Base-by-base conservation (phyloP, 371 early-diverging fungal species). In the Fennellomyces sp. region DNA sequence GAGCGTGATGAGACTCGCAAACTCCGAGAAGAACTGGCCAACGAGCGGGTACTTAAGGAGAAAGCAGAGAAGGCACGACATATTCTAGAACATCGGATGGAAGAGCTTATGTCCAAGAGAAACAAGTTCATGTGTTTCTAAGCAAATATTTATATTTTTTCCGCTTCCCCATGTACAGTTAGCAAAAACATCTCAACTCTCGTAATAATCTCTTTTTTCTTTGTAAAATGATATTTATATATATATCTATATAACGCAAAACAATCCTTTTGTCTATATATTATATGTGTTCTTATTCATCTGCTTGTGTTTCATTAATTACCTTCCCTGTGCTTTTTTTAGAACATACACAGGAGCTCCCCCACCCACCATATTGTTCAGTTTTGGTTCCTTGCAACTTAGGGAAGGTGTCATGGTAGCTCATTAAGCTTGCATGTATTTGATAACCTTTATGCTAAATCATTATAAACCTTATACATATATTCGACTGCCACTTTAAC, bases 71-170 rank as follows among this genome's bases (percentile, higher is more conserved):
- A 76, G 28, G 81, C 81, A 8, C 67, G 78, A 56, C 55, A 58
- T 21, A 78, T 81, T 45, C 47, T 81, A 29, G 81, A 81, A 23
- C 70, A 72, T 25, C 66, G 81, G 15, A 76, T 81, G 76, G 76
- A 81, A 26, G 76, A 76, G 36, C 56, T 81, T 15, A 73, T 81
- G 78, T 76, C 62, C 53, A 75, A 70, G 63, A 75, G 76, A 63
- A 76, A 72, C 69, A 81, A 81, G 56, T 81, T 81, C 55, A 78
- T 81, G 74, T 81, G 81, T 66, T 80, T 80, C 64, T 80, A 76
- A 29, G 23, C 7, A 13, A 21, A 13, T 8, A 2, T 12, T 36
- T 21, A 0, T 10, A 21, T 13, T 53, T 23, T 31, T 15, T 10
- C n/a, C 49, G n/a, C n/a, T n/a, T n/a, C n/a, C n/a, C 7, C 11